Base-by-base conservation (phyloP, 306 rosid species). In the Fragaria ananassa region DNA sequence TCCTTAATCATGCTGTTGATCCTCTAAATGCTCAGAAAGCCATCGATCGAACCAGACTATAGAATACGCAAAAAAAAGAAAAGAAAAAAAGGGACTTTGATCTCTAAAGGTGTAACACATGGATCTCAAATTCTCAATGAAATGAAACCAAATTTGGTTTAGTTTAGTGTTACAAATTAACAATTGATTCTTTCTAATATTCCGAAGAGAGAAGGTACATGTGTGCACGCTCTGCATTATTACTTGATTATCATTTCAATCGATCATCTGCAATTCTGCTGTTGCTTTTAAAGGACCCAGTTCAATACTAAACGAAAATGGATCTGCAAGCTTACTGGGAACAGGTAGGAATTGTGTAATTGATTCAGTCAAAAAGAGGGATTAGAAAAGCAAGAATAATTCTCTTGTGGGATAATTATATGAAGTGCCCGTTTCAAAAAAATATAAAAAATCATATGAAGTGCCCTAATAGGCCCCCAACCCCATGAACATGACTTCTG, bases 231-330 rank as follows among this genome's bases (percentile, higher is more conserved):
- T 39, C 27, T 39, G 45, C 39, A 18, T 47, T 72, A 64, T 35
- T 63, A 54, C 60, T 54, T n/a, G 60, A 54, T 54, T 54, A 54
- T 54, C 61, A n/a, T 56, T 56, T 56, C 61, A 56, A 3, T n/a
- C 46, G 46, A 42, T 42, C 61, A 56, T n/a, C 61, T 56, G 13
- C 61, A 8, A 1, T 21, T 56, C 29, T 21, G 8, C 50, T 2
- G 15, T 12, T 46, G 50, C 50, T 46, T 9, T 44, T 1, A 18
- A 51, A 51, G 58, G 19, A 8, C 23, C 58, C 58, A 18, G 13
- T 61, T 11, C 5, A 61, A 27, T 31, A 31, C 19, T 62, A 29
- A 62, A 27, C 7, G 10, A 62, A 8, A 3, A 29, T 13, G 44
- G 8, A 29, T 34, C 21, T 31, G 68, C 41, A 63, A 63, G 46